phyloP scores from a whole-genome alignment of 208 protist species.

The Baffinella frigidus region DNA sequence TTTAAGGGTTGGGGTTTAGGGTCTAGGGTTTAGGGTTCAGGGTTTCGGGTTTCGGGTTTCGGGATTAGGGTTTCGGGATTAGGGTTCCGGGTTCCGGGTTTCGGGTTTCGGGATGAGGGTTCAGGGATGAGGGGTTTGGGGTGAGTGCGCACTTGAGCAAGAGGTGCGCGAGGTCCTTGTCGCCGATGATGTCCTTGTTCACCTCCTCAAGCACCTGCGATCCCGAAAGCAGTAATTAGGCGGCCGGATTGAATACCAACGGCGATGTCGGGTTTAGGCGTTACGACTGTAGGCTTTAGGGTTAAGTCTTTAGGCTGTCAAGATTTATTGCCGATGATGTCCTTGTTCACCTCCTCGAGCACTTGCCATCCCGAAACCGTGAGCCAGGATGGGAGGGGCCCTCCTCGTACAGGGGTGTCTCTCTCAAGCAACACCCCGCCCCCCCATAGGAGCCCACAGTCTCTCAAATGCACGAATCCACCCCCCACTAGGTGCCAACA shows the following conservation, averaged over 20 bases:
- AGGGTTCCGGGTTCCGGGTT: too few relatives aligned
- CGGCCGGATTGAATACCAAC: background rate
- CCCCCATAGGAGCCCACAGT: too few relatives aligned
- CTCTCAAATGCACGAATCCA: too few relatives aligned
- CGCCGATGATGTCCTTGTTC: conserved; percentile 42
- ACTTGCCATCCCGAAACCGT: background rate
- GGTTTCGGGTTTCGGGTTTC: too few relatives aligned
- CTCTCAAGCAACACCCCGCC: too few relatives aligned
- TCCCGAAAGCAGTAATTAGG: too few relatives aligned
- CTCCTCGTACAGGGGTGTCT: background rate
- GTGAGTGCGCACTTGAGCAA: background rate
- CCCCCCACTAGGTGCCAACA: too few relatives aligned
- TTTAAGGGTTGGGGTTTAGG: too few relatives aligned
- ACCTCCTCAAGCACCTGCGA: background rate
- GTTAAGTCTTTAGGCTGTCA: background rate
- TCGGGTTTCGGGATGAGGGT: too few relatives aligned
- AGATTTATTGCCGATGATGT: background rate
- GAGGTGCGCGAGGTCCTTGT: background rate
- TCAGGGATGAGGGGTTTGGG: too few relatives aligned
- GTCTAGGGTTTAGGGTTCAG: too few relatives aligned
- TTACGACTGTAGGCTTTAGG: background rate
- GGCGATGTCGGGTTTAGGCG: background rate
- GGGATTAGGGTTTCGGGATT: too few relatives aligned
- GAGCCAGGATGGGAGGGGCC: background rate
- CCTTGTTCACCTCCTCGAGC: background rate